Evolutionary conservation across 768 basidiomycete species (phyloP), one percentile per base, ranked within the genome.

Genomic region (Dioszegia hungarica): DNA sequence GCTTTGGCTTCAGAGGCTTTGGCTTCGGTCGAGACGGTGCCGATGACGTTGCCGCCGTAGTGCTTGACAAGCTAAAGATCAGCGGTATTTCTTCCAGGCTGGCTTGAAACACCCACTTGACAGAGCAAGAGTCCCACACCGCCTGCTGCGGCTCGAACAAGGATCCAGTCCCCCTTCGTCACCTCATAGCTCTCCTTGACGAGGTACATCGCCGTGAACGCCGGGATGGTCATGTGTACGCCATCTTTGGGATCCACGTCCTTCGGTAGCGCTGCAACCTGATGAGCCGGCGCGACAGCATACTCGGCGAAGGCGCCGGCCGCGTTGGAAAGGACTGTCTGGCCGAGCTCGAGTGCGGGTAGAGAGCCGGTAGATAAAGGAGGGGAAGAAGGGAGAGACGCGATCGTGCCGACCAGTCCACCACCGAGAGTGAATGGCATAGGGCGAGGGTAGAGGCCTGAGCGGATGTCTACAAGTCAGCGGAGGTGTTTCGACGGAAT

Each of bases 111-210:
- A 46, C 66, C 51, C 59, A 79, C 72, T 66, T 79, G 79, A 48
- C 70, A 72, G 15, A 80, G 69, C 25, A 77, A 52, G 2, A 78
- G 62, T 1, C 81, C 94, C 10, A 95, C 80, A 11, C 93, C 92
- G 29, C 94, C 94, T 0, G 94, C 92, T 31, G 94, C 82, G 29
- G 94, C 93, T 72, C 95, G 89, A 1, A 97, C 82, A 46, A 94
- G 81, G 54, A 93, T 84, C 44, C 79, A 82, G 67, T 94, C 90
- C 1, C 78, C 77, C 45, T 69, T 82, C 74, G 91, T 82, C 55
- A 93, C 87, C 40, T 84, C 77, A 75, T 97, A 89, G 8, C 90
- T 84, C 73, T 99, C 94, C 45, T 85, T 85, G 61, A 88, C 81
- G 67, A 91, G 87, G 1, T 83, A 82, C 14, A 87, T 68, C 0